Conservation (phyloP, 768 basidiomycete genomes). For the Pisolithus sp. region DNA sequence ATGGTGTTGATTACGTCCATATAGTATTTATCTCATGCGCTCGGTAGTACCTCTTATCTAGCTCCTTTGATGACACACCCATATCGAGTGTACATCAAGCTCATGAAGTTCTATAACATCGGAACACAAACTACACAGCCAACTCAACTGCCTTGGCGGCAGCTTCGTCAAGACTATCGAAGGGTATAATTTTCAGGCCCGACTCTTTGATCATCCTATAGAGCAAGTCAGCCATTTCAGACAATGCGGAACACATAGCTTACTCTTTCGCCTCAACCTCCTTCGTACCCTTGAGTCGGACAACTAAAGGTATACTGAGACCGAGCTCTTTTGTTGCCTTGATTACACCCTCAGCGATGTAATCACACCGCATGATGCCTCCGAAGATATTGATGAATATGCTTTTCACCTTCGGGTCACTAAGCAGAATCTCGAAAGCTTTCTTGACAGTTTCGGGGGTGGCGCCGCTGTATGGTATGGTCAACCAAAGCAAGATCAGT, state of each 20-base stretch:
- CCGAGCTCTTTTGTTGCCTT: constrained; percentile 91
- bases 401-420: constrained; percentile 90
- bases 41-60: constrained; percentile 26
- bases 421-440: constrained; percentile 91
- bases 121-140: constrained; percentile 38
- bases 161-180: constrained; percentile 90
- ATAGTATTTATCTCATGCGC: constrained; percentile 10
- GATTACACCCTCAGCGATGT: constrained; percentile 97
- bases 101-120: too few species aligned
- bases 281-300: constrained; percentile 95
- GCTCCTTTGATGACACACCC: constrained; percentile 10
- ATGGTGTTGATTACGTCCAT: constrained; percentile 22
- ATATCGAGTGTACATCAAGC: too few species aligned
- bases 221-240: constrained; percentile 2
- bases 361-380: constrained; percentile 99
- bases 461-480: constrained; percentile 60
- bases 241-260: constrained; percentile 23
- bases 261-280: constrained; percentile 93
- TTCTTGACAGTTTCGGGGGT: constrained; percentile 99
- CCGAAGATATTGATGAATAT: constrained; percentile 99
- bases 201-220: constrained; percentile 87
- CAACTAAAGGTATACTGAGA: constrained; percentile 81
- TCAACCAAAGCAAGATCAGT: constrained; percentile 1
- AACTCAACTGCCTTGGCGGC: constrained; percentile 74
- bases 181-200: constrained; percentile 88